Percentiles rank a stretch among this genome's conserved stretches.
Conservation (phyloP, 805 yeast genomes). For the Candida maris region DNA sequence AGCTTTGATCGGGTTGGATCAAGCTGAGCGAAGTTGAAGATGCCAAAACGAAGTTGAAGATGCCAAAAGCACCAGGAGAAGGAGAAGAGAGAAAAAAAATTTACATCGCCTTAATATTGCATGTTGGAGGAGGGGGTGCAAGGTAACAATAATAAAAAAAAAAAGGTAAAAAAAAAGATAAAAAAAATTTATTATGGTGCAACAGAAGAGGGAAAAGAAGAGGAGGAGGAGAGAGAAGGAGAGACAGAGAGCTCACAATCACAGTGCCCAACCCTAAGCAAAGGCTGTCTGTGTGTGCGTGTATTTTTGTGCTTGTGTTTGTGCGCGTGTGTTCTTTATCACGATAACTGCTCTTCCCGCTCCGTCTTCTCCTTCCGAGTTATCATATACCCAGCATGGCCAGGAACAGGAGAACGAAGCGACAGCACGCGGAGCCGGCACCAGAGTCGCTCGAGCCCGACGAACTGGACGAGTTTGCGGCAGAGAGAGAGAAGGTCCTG, state of each 20-base stretch:
- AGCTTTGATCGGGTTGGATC: no score
- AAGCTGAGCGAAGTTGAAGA: no score
- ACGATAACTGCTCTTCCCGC: slow-evolving; percentile 7
- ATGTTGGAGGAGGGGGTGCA: slow-evolving; percentile 3
- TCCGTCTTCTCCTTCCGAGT: background rate
- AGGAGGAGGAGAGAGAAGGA: no score
- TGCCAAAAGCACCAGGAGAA: no score
- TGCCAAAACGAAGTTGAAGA: no score
- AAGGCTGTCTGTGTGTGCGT: background rate
- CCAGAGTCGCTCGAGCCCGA: slow-evolving; percentile 46
- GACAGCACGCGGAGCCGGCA: slow-evolving; percentile 17
- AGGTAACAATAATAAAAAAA: slow-evolving; percentile 1
- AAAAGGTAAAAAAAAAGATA: slow-evolving; percentile 8
- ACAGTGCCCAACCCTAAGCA: no score
- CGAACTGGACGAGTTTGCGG: slow-evolving; percentile 68
- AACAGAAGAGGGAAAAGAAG: no score
- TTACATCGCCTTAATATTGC: no score
- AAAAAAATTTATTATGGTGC: slow-evolving; percentile 8
- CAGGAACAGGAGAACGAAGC: background rate
- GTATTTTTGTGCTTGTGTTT: background rate
- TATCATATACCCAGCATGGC: background rate
- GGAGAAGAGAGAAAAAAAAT: no score
- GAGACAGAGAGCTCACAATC: no score
- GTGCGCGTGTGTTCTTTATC: slow-evolving; percentile 6
- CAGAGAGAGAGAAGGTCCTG: slow-evolving; percentile 52